Evolutionary conservation across 148 eudicot species (phyloP), one percentile per base, ranked within the genome.

Genomic region (Rhododendron williamsianum): DNA sequence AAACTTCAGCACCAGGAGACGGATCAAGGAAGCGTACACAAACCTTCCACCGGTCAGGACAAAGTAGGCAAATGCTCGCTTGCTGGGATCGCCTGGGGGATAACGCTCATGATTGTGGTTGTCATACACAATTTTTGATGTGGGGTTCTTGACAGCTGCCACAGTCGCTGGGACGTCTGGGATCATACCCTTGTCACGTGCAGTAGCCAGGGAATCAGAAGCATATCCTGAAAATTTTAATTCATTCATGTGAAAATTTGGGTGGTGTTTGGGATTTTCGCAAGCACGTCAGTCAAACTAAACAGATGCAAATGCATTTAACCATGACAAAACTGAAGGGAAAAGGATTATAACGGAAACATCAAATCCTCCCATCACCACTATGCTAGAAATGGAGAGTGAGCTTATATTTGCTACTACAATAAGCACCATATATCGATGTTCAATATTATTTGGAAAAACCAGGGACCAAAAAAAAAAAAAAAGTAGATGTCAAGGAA

Each of bases 21-120:
- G 89, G 79, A 87, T 82, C 85, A 87, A 25, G 38, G 89, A 87
- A 30, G 89, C 89, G 21, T 87, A 87, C 45, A 87, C 89, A 84
- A 87, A 87, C 67, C 89, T 87, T n/a, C 89, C 89, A 7, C 89
- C 89, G 3, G 89, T 87, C 76, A 87, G 76, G 69, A 87, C 89
- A 19, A 87, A 81, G 78, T 87, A 87, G 9, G 89, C 87, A 19
- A 87, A 87, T 38, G 89, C 89, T 15, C 89, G 84, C 84, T 87
- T 87, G 77, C 86, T 84, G 21, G 89, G 89, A 84, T 87, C 89
- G 3, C 89, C 89, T n/a, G 89, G 87, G 12, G 89, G 87, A 38
- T 84, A 87, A 12, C 89, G 89, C 82, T 87, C 89, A 35, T 87
- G 89, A 38, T 87, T 87, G 87, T 87, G 82, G 30, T 76, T 51